These are phyloP conservation scores for Coffea eugenioides DNA, from an alignment of 257 asterid species.

Conservation along the genomic window DNA sequence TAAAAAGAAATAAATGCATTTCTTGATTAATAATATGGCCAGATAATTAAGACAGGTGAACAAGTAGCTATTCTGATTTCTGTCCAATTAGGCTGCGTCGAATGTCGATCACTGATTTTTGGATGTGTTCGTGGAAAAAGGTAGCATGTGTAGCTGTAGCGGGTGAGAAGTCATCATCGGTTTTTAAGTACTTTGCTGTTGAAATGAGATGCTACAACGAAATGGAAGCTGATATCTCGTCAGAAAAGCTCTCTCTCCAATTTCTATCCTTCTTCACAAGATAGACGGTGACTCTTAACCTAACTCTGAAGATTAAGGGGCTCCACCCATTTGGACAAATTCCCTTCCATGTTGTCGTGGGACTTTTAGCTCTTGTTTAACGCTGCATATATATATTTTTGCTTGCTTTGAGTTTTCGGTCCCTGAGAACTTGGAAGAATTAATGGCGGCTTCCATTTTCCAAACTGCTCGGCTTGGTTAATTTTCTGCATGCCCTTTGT, in stretches of 20 bases:
- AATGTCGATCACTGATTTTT: neutral
- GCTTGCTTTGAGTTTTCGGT: neutral
- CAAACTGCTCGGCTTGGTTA: neutral
- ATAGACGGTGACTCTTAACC: conserved; percentile 20
- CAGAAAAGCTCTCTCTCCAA: neutral
- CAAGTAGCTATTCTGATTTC: neutral
- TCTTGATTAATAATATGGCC: neutral
- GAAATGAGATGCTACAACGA: neutral
- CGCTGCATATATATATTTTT: neutral
- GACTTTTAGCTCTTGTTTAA: neutral
- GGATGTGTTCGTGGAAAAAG: neutral
- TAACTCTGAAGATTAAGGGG: conserved; percentile 6
- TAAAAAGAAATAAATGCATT: neutral
- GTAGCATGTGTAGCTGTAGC: neutral
- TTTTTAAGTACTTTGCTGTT: conserved; percentile 2
- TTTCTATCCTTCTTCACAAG: too few relatives aligned
- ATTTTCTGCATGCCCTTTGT: neutral
- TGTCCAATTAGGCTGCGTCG: neutral
- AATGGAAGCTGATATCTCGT: neutral
- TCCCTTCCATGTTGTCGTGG: neutral
- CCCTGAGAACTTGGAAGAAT: neutral
- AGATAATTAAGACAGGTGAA: neutral
- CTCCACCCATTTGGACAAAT: conserved; percentile 20
- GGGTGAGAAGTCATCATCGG: neutral
- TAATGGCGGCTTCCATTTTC: neutral